These are phyloP conservation scores for Celoporthe dispersa DNA, from an alignment of 2,329 filamentous ascomycete species.

Conservation along the genomic window DNA sequence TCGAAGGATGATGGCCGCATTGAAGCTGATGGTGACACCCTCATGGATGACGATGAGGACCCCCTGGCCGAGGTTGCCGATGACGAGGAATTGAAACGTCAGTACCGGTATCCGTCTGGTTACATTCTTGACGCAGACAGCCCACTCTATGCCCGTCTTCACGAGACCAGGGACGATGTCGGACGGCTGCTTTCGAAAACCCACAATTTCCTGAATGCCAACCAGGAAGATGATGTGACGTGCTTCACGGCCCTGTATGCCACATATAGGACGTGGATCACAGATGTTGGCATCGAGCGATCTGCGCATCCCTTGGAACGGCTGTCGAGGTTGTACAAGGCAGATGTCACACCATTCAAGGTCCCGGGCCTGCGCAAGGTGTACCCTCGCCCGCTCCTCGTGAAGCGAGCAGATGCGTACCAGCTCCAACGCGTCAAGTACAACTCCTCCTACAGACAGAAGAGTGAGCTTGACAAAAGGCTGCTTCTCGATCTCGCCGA, in stretches of 20 bases:
- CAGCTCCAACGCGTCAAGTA: conserved; percentile 93
- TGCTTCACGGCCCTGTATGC: conserved; percentile 94
- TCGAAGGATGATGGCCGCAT: conserved; percentile 56
- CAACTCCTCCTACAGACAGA: conserved; percentile 85
- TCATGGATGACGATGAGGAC: conserved; percentile 55
- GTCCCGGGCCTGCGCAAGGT: conserved; percentile 89
- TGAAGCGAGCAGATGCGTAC: conserved; percentile 92
- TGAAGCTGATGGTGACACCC: conserved; percentile 52
- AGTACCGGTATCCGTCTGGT: conserved; percentile 87
- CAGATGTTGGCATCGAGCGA: conserved; percentile 94
- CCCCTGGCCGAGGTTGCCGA: conserved; percentile 69
- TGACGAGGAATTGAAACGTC: conserved; percentile 81
- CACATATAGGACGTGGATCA: conserved; percentile 94
- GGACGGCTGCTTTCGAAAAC: conserved; percentile 82
- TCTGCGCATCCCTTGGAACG: conserved; percentile 93
- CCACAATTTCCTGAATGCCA: conserved; percentile 78
- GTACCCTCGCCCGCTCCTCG: conserved; percentile 89
- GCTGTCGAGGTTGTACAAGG: conserved; percentile 79
- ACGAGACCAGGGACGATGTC: conserved; percentile 78
- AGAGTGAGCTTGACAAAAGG: conserved; percentile 86
- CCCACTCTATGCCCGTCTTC: conserved; percentile 74
- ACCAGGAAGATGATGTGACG: conserved; percentile 93
- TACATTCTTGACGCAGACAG: conserved; percentile 72
- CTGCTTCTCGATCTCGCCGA: conserved; percentile 86
- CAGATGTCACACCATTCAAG: conserved; percentile 91